Base-by-base conservation (phyloP, 139 green algal genomes). In the Coelastrella sp. region DNA sequence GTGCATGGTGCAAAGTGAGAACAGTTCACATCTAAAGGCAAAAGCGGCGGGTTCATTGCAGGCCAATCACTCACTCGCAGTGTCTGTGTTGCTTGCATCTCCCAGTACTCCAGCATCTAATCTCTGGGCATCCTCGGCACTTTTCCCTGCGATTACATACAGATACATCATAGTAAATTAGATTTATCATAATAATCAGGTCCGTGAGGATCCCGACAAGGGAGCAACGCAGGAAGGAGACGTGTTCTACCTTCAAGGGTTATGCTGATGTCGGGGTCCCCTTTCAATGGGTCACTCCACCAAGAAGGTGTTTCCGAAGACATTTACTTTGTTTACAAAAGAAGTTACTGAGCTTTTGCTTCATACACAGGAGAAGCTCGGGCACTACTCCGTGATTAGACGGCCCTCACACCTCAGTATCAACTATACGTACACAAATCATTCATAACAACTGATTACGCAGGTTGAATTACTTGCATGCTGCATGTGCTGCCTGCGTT, bases 201-300 rank as follows among this genome's bases (percentile, higher is more conserved):
- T 67, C 23, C 59, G 7, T 34, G 17, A 23, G 48, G 17, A 57
- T 23, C 48, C 13, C 13, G 2, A 57, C 48, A 57, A 57, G 48
- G 13, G 48, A 11, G 13, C 48, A 15, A 57, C n/a, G n/a, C n/a
- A n/a, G n/a, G n/a, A n/a, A n/a, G n/a, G 48, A 57, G 48, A 11
- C 48, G 17, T 5, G 8, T 34, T 23, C 73, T n/a, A 81, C 73
- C 73, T 35, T 51, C 50, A 2, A 45, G 30, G 4, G 73, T 81
- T 40, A 23, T 34, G 17, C 19, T 68, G 7, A 45, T 23, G 13
- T 81, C 48, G n/a, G 73, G 73, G 19, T 67, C 73, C 13, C 37
- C 73, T 17, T 27, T 34, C 2, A 81, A 48, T 1, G 73, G 73
- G 32, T 81, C 21, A 50, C 48, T 67, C 73, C 73, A 81, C 73